Conservation (phyloP, 495 filamentous ascomycete genomes). For the Tuber indicum region DNA sequence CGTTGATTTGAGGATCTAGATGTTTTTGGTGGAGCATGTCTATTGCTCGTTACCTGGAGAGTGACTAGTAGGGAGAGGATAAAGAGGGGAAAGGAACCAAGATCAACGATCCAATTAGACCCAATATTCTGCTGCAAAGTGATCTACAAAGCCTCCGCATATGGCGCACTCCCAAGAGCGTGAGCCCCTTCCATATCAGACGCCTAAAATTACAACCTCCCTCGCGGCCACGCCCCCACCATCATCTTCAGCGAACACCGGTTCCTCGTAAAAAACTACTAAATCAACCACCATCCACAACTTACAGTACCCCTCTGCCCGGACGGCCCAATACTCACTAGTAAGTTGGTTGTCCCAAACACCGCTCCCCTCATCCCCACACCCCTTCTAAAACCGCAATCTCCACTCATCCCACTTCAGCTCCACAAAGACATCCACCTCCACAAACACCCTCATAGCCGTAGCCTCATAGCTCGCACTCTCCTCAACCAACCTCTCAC, state of each 20-base stretch:
- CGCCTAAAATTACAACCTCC: conserved; percentile 47
- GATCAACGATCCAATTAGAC: conserved; percentile 51
- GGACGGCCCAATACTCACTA: conserved; percentile 12
- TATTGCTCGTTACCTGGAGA: conserved; percentile 6
- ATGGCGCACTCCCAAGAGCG: conserved; percentile 63
- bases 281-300: background rate
- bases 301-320: background rate
- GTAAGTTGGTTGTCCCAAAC: conserved; percentile 62
- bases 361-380: conserved; percentile 42
- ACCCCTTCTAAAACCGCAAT: conserved; percentile 52
- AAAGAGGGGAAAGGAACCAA: conserved; percentile 7
- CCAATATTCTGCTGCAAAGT: conserved; percentile 53
- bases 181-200: conserved; percentile 48
- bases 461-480: conserved; percentile 63
- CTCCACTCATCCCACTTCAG: conserved; percentile 56
- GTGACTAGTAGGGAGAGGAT: background rate
- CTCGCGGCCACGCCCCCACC: conserved; percentile 48
- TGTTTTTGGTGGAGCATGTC: conserved; percentile 51
- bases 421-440: conserved; percentile 60
- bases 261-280: conserved; percentile 63
- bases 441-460: conserved; percentile 64
- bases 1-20: conserved; percentile 63
- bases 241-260: conserved; percentile 53
- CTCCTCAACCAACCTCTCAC: conserved; percentile 54
- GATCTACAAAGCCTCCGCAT: conserved; percentile 52